A percentile compares a stretch with the other conserved stretches of the same genome.
Evolutionary conservation across 2,329 filamentous ascomycete genomes (phyloP).

Genomic region (Clonostachys solani): DNA sequence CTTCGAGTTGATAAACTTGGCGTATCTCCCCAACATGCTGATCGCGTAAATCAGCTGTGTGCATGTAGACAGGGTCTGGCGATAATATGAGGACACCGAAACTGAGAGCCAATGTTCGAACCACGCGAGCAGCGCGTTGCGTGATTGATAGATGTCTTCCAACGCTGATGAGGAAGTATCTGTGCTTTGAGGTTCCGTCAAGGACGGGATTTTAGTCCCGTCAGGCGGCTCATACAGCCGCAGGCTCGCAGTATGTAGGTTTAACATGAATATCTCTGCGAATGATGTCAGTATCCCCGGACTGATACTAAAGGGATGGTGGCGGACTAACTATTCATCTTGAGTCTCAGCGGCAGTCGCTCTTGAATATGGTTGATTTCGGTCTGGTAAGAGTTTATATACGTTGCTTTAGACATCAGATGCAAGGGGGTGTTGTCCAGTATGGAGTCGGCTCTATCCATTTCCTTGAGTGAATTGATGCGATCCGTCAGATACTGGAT

Average conservation of each 20-base stretch:
- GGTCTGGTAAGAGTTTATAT: slow-evolving; percentile 37
- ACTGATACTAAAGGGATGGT: neutral
- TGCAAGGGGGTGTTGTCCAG: slow-evolving; percentile 26
- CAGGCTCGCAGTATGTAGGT: slow-evolving; percentile 33
- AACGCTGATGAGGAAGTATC: slow-evolving; percentile 31
- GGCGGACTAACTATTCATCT: slow-evolving; percentile 27
- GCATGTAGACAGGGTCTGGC: slow-evolving; percentile 38
- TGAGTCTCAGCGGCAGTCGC: slow-evolving; percentile 25
- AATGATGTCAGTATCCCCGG: neutral
- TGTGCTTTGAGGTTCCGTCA: slow-evolving; percentile 19
- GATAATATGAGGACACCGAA: slow-evolving; percentile 34
- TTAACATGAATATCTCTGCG: slow-evolving; percentile 30
- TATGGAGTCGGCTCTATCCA: slow-evolving; percentile 23
- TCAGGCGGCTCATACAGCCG: slow-evolving; percentile 43
- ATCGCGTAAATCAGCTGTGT: slow-evolving; percentile 45
- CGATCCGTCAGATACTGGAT: slow-evolving; percentile 46
- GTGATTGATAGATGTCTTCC: slow-evolving; percentile 44
- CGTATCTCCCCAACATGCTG: slow-evolving; percentile 46
- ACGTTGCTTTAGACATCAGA: slow-evolving; percentile 36
- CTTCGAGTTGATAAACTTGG: slow-evolving; percentile 36
- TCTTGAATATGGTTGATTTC: slow-evolving; percentile 37
- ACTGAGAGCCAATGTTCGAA: slow-evolving; percentile 44
- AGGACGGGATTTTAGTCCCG: too few species aligned
- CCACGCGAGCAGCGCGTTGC: slow-evolving; percentile 39
- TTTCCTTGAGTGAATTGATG: slow-evolving; percentile 31